These are phyloP conservation scores for Phytophthora hibernalis DNA, from an alignment of 352 stramenopile genomes.

Conservation along the genomic window DNA sequence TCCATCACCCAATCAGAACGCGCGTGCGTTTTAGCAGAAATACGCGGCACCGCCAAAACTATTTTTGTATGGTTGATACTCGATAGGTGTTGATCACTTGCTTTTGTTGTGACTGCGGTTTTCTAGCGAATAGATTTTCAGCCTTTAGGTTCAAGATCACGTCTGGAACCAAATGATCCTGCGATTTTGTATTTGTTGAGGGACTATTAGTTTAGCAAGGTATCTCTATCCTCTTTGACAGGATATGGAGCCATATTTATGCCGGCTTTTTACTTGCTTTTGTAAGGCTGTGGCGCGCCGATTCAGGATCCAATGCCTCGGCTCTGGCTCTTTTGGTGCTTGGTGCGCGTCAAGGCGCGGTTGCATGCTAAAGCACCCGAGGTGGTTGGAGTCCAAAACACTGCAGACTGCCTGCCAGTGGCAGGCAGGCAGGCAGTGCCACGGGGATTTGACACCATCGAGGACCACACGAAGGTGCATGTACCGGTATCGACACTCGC, in stretches of 20 bases:
- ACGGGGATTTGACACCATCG: too few relatives aligned
- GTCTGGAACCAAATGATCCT: not conserved
- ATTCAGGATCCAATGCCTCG: slow-evolving; percentile 32
- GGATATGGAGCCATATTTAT: slow-evolving; percentile 1
- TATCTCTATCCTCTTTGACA: slow-evolving; percentile 11
- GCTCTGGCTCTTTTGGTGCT: slow-evolving; percentile 26
- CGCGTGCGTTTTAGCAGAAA: slow-evolving; percentile 10
- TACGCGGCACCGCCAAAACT: slow-evolving; percentile 3
- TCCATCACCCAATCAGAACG: not conserved
- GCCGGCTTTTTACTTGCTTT: slow-evolving; percentile 6
- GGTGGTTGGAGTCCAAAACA: too few relatives aligned
- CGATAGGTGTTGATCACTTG: too few relatives aligned
- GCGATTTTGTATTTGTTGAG: not conserved
- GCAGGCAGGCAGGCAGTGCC: too few relatives aligned
- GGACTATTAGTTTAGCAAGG: not conserved
- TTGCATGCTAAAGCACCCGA: slow-evolving; percentile 7
- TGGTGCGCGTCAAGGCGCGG: slow-evolving; percentile 10
- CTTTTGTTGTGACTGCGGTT: not conserved
- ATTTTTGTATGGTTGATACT: too few relatives aligned
- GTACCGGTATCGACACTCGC: slow-evolving; percentile 2
- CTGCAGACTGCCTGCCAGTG: not conserved
- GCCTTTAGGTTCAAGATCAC: not conserved
- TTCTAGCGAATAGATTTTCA: not conserved
- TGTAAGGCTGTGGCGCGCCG: slow-evolving; percentile 13
- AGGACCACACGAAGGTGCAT: not conserved